Evolutionary conservation across 495 filamentous ascomycete species (phyloP), one percentile per base, ranked within the genome.

Genomic region (Podospora sp.): DNA sequence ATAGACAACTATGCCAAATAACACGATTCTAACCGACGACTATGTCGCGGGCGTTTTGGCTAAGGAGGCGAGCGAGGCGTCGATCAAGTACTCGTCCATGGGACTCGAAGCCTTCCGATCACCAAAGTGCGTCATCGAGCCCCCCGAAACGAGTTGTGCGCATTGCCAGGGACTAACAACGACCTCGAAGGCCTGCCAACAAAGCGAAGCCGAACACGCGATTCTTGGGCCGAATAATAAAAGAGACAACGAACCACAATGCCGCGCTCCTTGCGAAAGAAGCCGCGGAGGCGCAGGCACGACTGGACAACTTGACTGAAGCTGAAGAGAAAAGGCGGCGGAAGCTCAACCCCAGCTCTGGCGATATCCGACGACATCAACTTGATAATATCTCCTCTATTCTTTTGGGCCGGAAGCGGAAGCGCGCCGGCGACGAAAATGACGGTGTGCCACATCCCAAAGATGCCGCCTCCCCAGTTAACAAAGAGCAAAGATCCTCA

Each of bases 121-220:
- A 33, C 84, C 83, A 68, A 90, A 89, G 92, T 94, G 81, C 65
- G 83, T 68, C 36, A 7, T 46, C 62, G 24, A 53, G 60, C 49
- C 63, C 59, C n/a, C 36, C 52, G 67, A 27, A 35, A 20, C 65
- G 22, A 53, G 29, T 6, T 18, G 11, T 22, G 29, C 14, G 26
- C 56, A 29, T 20, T 51, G 21, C 49, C 55, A 57, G 21, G 20
- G 56, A 67, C 51, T 70, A 62, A 72, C 62, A 24, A 12, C 20
- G 50, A 61, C 60, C 52, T 63, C 53, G 58, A 62, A 84, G 83
- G 58, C 80, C 88, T 22, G 76, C 83, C 26, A 86, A 86, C 71
- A 91, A 92, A 61, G 92, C 92, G 2, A 97, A 93, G 71, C 92
- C 94, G 16, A 98, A 99, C 71, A 97, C 91, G 0, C 83, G 91